Evolutionary conservation across 2,329 filamentous ascomycete genomes (phyloP).

Genomic region (Neofusicoccum umdonicola): DNA sequence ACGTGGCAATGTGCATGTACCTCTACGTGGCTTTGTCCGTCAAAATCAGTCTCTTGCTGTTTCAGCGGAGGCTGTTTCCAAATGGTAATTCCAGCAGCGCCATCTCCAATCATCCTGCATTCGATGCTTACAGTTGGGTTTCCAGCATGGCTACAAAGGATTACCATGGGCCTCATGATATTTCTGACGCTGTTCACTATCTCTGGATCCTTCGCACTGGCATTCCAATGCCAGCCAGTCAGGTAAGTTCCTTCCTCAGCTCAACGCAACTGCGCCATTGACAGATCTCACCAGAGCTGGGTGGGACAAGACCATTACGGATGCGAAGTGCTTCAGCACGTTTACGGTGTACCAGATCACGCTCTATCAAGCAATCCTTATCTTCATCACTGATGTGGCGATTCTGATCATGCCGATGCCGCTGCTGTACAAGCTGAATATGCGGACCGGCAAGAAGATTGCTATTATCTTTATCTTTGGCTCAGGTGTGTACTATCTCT

Average conservation of each 20-base stretch:
- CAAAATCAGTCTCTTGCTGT: background rate
- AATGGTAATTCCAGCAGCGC: background rate
- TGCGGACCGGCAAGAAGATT: background rate
- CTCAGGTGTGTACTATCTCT: background rate
- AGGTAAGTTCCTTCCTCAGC: background rate
- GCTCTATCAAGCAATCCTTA: background rate
- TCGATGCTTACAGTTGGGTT: too few relatives aligned
- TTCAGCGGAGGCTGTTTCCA: background rate
- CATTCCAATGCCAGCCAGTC: background rate
- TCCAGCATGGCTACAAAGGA: background rate
- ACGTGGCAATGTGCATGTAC: background rate
- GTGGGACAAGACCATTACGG: background rate
- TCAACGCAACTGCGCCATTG: background rate
- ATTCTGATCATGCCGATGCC: background rate
- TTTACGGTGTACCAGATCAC: background rate
- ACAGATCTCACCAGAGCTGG: background rate
- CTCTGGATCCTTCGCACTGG: background rate
- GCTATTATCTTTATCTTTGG: background rate
- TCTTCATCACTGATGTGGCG: background rate
- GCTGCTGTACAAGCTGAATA: background rate
- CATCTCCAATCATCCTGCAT: too few relatives aligned
- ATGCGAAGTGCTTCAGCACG: background rate
- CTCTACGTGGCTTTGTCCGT: background rate
- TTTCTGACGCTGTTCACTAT: background rate
- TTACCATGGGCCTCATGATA: background rate